Evolutionary conservation across 345 rosid genomes (phyloP), one percentile per base, ranked within the genome.

Genomic region (Syzygium aqueum): DNA sequence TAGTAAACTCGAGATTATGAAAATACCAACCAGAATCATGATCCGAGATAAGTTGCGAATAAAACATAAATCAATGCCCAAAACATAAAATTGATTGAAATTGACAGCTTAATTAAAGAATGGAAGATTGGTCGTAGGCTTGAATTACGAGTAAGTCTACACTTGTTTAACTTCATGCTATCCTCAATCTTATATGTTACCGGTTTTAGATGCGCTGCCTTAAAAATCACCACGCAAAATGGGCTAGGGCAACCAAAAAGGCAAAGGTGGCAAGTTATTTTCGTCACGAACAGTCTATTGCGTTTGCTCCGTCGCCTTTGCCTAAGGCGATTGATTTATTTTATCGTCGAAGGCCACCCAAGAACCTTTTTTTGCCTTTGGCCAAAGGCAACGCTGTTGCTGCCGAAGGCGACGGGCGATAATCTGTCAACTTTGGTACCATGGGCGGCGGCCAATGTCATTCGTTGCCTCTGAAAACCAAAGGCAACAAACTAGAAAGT

Each of bases 131-230:
- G 25, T 67, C 13, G 1, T 33, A 67, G 2, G 7, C 25, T 3
- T 67, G 46, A 8, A 33, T 65, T 67, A 67, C 21, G 5, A 33
- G 25, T 67, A 17, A n/a, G 33, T 61, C 73, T n/a, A 3, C 37
- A 0, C 4, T 9, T 0, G 0, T 14, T 61, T 61, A n/a, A n/a
- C 73, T 61, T 61, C 37, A 61, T 61, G 73, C 19, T 61, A n/a
- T 61, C 28, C 19, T 61, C 37, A 6, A 61, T n/a, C 37, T 61
- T 5, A 16, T 30, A 61, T 13, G 13, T 3, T 13, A 61, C 28
- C 37, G 19, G 28, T n/a, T 61, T 61, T 33, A n/a, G 73, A 61
- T 61, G 73, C 7, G 73, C 73, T 12, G 73, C 73, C 37, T 61
- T n/a, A 61, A 12, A 17, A 61, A 61, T n/a, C 73, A 14, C 73